phyloP scores from a whole-genome alignment of 805 yeast genomes.

The Candida maesae region DNA sequence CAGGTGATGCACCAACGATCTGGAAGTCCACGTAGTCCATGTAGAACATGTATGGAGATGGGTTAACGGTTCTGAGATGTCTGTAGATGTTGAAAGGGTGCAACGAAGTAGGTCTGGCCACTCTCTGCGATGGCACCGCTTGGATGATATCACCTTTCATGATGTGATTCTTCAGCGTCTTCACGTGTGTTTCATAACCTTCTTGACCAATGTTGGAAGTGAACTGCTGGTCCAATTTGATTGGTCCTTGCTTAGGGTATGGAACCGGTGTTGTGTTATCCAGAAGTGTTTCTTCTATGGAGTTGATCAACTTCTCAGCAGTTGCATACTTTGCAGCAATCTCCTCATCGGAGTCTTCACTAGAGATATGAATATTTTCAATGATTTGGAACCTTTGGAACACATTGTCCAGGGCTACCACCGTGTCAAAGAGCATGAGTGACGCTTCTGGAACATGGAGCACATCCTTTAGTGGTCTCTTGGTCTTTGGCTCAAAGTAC shows the following conservation, averaged over 20 bases:
- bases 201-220: constrained; percentile 89
- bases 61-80: constrained; percentile 92
- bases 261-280: constrained; percentile 42
- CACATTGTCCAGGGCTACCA: constrained; percentile 91
- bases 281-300: constrained; percentile 46
- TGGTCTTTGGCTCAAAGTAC: constrained; percentile 92
- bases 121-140: constrained; percentile 97
- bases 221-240: constrained; percentile 63
- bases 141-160: constrained; percentile 92
- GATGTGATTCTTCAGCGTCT: constrained; percentile 72
- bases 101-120: constrained; percentile 88
- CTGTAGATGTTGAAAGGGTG: constrained; percentile 97
- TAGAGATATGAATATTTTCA: constrained; percentile 60
- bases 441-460: constrained; percentile 87
- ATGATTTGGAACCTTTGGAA: constrained; percentile 90
- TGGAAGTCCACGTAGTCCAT: constrained; percentile 90
- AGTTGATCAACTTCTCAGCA: constrained; percentile 58
- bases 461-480: constrained; percentile 69
- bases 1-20: constrained; percentile 97
- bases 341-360: constrained; percentile 27
- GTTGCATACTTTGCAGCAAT: constrained; percentile 44
- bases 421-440: constrained; percentile 84
- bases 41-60: constrained; percentile 95
- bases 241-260: constrained; percentile 73
- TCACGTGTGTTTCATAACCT: constrained; percentile 86